These are phyloP conservation scores for Fusarium armeniacum DNA, from an alignment of 2,329 filamentous ascomycete species.

Conservation along the genomic window DNA sequence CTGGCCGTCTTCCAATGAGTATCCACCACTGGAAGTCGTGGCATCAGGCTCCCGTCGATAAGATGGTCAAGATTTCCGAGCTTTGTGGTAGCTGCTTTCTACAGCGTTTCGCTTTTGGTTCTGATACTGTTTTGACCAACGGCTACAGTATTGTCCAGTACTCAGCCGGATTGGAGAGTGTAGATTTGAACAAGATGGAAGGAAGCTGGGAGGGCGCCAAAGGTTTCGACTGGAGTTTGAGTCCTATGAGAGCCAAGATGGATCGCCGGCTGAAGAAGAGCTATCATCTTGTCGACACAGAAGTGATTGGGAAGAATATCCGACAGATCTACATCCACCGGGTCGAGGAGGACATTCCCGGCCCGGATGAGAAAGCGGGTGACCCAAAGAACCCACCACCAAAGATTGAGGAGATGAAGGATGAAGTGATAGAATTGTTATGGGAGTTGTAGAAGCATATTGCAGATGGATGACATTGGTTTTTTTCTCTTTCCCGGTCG, in stretches of 20 bases:
- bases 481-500: slow-evolving; percentile 3
- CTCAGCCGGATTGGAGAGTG: slow-evolving; percentile 54
- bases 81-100: slow-evolving; percentile 73
- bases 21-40: slow-evolving; percentile 76
- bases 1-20: slow-evolving; percentile 66
- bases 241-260: slow-evolving; percentile 61
- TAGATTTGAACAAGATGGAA: slow-evolving; percentile 65
- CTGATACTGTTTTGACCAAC: slow-evolving; percentile 68
- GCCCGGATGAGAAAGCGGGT: slow-evolving; percentile 54
- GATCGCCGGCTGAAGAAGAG: slow-evolving; percentile 63
- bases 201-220: slow-evolving; percentile 66
- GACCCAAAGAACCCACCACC: slow-evolving; percentile 17
- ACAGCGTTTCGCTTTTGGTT: slow-evolving; percentile 65
- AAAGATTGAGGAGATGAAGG: slow-evolving; percentile 49
- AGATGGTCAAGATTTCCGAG: slow-evolving; percentile 63
- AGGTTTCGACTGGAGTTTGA: slow-evolving; percentile 67
- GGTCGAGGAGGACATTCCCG: slow-evolving; percentile 53
- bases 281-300: slow-evolving; percentile 63
- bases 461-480: slow-evolving; percentile 6
- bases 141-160: slow-evolving; percentile 71
- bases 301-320: slow-evolving; percentile 59
- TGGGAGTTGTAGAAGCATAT: slow-evolving; percentile 56
- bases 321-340: slow-evolving; percentile 69
- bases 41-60: slow-evolving; percentile 65
- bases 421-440: slow-evolving; percentile 64